Conservation (phyloP, 2,329 filamentous ascomycete species). For the Aspergillus ibericus region DNA sequence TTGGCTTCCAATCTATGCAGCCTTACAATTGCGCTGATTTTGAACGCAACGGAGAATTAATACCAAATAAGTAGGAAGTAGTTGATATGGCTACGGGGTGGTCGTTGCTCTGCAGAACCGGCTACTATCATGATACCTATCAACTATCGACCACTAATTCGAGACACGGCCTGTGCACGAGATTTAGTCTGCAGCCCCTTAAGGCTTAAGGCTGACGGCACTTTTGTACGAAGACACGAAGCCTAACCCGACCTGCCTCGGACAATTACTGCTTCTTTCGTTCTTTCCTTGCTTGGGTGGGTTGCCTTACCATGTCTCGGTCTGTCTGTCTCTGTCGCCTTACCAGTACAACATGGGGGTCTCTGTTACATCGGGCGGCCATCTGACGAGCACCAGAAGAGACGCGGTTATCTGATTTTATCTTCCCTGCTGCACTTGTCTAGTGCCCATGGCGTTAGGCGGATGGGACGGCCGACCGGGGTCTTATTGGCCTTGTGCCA, state of each 20-base stretch:
- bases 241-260: conserved; percentile 15
- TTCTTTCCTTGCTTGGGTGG: neutral
- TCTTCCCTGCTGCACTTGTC: neutral
- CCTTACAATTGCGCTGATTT: neutral
- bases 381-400: neutral
- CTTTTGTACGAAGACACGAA: conserved; percentile 9
- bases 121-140: conserved; percentile 1
- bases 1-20: neutral
- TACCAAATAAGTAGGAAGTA: neutral
- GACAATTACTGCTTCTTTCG: conserved; percentile 1
- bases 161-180: conserved; percentile 12
- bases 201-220: conserved; percentile 40
- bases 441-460: neutral
- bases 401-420: neutral
- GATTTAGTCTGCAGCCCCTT: conserved; percentile 31
- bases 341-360: neutral
- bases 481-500: neutral
- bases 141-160: neutral
- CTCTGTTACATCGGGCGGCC: neutral
- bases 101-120: neutral
- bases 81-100: neutral
- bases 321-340: neutral
- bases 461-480: neutral
- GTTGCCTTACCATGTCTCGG: neutral
- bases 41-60: neutral